These are phyloP conservation scores for Cicer pinnatifidum DNA, from an alignment of 306 rosid species.

Conservation along the genomic window DNA sequence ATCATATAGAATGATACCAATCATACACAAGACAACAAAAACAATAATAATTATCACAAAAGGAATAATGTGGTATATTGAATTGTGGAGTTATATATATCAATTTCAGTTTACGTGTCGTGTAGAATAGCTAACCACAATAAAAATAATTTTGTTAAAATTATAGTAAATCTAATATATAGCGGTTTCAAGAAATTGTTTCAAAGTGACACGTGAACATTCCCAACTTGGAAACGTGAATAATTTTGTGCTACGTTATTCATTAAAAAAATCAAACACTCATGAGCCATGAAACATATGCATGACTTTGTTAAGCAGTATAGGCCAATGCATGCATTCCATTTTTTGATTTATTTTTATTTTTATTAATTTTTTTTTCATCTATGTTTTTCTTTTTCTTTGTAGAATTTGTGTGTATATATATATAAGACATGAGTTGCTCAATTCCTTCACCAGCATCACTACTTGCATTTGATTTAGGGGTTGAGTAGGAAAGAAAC, in stretches of 20 bases:
- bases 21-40: background rate
- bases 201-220: background rate
- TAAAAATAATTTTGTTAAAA: background rate
- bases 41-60: background rate
- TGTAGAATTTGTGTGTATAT: background rate
- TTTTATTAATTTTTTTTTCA: background rate
- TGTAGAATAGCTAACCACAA: background rate
- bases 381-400: background rate
- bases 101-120: background rate
- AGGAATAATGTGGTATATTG: background rate
- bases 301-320: background rate
- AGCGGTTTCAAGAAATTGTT: background rate
- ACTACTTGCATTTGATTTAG: background rate
- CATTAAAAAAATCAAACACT: background rate
- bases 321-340: background rate
- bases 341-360: background rate
- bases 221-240: background rate
- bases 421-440: background rate
- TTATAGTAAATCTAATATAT: background rate
- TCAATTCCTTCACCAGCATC: background rate
- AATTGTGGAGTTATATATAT: background rate
- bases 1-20: background rate
- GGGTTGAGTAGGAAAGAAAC: conserved; percentile 15
- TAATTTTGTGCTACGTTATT: background rate
- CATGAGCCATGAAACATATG: background rate